phyloP scores from a whole-genome alignment of 768 basidiomycete genomes.

The Xerocomellus amylosporus region DNA sequence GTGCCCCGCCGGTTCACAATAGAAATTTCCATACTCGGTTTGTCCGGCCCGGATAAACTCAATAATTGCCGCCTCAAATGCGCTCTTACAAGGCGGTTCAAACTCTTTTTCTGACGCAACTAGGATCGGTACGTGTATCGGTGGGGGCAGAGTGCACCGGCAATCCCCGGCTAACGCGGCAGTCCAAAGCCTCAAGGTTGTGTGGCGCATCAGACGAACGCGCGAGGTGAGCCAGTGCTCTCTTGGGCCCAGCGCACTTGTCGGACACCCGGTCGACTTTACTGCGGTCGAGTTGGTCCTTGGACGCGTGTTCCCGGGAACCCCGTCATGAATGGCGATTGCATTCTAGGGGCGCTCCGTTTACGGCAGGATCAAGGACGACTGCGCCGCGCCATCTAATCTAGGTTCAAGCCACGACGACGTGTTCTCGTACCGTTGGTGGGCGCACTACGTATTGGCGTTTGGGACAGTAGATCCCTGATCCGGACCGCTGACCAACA shows the following conservation, averaged over 20 bases:
- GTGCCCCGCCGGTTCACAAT: constrained; percentile 13
- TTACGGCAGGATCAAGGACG: constrained; percentile 6
- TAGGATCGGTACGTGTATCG: too few relatives aligned
- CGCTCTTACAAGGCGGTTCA: neutral
- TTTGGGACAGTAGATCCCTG: neutral
- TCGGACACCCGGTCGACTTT: neutral
- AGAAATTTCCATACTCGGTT: constrained; percentile 2
- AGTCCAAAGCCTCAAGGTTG: neutral
- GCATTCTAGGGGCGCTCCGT: neutral
- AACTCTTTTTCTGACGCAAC: neutral
- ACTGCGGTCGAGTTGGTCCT: too few relatives aligned
- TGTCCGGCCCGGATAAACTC: constrained; percentile 3
- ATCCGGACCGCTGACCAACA: neutral
- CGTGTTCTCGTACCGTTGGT: constrained; percentile 1
- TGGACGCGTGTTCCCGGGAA: too few relatives aligned
- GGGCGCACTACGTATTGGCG: neutral
- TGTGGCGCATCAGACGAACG: constrained; percentile 5
- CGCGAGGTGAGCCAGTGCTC: neutral
- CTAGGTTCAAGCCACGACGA: neutral
- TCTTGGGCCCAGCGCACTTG: neutral
- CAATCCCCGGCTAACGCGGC: constrained; percentile 8
- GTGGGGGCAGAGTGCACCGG: neutral
- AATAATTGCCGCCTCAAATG: constrained; percentile 6
- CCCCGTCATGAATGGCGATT: neutral
- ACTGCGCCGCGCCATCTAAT: neutral